phyloP scores from a whole-genome alignment of 2,329 filamentous ascomycete genomes.

The Aureobasidium vineae region DNA sequence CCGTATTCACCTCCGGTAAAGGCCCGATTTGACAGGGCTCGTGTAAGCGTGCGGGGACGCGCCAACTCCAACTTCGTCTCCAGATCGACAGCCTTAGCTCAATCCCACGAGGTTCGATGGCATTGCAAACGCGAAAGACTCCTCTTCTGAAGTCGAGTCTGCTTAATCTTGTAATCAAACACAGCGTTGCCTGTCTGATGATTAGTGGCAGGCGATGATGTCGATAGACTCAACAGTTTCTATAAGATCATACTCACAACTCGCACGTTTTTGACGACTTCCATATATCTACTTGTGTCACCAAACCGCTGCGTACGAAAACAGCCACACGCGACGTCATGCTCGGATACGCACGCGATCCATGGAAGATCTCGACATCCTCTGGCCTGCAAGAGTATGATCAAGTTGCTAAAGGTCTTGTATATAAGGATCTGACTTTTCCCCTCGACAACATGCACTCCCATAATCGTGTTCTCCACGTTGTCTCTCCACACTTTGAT shows the following conservation, averaged over 20 bases:
- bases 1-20: neutral
- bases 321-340: constrained; percentile 24
- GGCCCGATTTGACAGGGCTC: constrained; percentile 4
- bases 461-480: neutral
- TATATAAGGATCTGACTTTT: constrained; percentile 21
- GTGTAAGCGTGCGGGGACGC: constrained; percentile 10
- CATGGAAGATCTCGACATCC: neutral
- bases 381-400: neutral
- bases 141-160: neutral
- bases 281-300: neutral
- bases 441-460: constrained; percentile 11
- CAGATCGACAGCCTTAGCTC: constrained; percentile 16
- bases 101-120: neutral
- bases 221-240: neutral
- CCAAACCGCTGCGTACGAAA: neutral
- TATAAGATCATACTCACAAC: neutral
- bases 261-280: neutral
- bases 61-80: constrained; percentile 13
- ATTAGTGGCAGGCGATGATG: neutral
- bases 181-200: neutral
- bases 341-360: neutral
- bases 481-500: neutral
- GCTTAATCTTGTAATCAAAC: neutral
- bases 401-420: neutral
- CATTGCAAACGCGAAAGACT: neutral